Base-by-base conservation (phyloP, 2,329 filamentous ascomycete species). In the Talaromyces sp. region DNA sequence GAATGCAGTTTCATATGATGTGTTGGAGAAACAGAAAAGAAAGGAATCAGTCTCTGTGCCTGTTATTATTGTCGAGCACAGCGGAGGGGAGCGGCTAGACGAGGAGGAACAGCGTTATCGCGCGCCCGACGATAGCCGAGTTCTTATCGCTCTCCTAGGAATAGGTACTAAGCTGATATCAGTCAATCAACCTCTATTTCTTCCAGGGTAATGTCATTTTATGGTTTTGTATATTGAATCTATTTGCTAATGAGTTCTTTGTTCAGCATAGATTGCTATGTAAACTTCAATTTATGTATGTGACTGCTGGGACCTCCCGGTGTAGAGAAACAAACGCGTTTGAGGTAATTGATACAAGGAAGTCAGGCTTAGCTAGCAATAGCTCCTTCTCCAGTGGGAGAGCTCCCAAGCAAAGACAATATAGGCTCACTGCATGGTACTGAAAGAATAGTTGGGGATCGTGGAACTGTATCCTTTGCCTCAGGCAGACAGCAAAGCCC, bases 41-140 rank as follows among this genome's bases (percentile, higher is more conserved):
- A 56, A 54, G 27, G n/a, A 45, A 31, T 5, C n/a, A 59, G 56
- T 27, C 25, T 53, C 27, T 59, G 53, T 56, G n/a, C 56, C 56
- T 45, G 38, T 31, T 59, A 31, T 59, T 45, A 27, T 59, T 31
- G 34, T 59, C 56, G 15, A 59, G 4, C 11, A 17, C 59, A 53
- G 64, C 53, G 51, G 60, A 66, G 53, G 17, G 43, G n/a, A 17
- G 45, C 64, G 64, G 64, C 13, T 66, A 66, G 54, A 66, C 53
- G 13, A 54, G 64, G 64, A 58, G 54, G 25, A 59, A 29, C n/a
- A 10, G n/a, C 29, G 51, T 67, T 67, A 67, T 67, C 65, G 17
- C 22, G 25, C 19, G 19, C 54, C 67, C 67, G 67, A 58, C 38
- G 36, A 49, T 68, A 68, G 61, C 67, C 67, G 67, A 62, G 43